phyloP scores from a whole-genome alignment of 2,329 filamentous ascomycete species.

The Cercospora sp. region DNA sequence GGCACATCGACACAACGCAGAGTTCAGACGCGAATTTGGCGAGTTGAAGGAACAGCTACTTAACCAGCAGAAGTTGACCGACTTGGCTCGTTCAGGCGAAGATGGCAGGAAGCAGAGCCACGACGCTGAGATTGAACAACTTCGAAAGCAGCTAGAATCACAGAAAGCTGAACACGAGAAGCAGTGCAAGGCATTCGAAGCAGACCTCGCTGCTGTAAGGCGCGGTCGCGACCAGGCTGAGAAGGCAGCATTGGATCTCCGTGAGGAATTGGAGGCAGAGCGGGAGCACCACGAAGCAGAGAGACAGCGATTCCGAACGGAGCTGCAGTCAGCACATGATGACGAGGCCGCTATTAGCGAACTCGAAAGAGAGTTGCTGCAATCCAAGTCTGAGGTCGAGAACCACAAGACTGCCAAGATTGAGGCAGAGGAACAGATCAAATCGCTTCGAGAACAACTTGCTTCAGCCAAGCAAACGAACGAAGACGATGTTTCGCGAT shows the following conservation, averaged over 20 bases:
- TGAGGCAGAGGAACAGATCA: slow-evolving; percentile 22
- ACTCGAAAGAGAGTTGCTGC: slow-evolving; percentile 28
- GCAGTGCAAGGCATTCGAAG: slow-evolving; percentile 25
- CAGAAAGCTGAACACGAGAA: slow-evolving; percentile 21
- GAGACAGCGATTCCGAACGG: slow-evolving; percentile 27
- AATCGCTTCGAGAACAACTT: slow-evolving; percentile 22
- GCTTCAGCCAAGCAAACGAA: slow-evolving; percentile 20
- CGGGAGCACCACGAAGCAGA: slow-evolving; percentile 27
- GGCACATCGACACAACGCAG: slow-evolving; percentile 29
- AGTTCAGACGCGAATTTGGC: slow-evolving; percentile 28
- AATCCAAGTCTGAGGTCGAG: slow-evolving; percentile 28
- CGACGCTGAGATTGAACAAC: slow-evolving; percentile 25
- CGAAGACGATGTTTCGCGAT: slow-evolving; percentile 23
- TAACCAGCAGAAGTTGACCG: slow-evolving; percentile 22
- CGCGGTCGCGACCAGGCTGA: slow-evolving; percentile 29
- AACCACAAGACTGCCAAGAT: slow-evolving; percentile 20
- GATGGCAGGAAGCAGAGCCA: slow-evolving; percentile 19
- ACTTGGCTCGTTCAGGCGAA: slow-evolving; percentile 16
- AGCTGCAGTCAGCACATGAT: slow-evolving; percentile 26
- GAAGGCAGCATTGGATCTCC: slow-evolving; percentile 23
- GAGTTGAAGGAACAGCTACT: slow-evolving; percentile 29
- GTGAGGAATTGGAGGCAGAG: slow-evolving; percentile 32
- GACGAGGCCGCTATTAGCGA: slow-evolving; percentile 25
- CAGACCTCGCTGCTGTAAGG: slow-evolving; percentile 29
- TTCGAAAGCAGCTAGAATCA: slow-evolving; percentile 27